Conservation (phyloP, 1,284 basidiomycete species). For the Athelia psychrophila region DNA sequence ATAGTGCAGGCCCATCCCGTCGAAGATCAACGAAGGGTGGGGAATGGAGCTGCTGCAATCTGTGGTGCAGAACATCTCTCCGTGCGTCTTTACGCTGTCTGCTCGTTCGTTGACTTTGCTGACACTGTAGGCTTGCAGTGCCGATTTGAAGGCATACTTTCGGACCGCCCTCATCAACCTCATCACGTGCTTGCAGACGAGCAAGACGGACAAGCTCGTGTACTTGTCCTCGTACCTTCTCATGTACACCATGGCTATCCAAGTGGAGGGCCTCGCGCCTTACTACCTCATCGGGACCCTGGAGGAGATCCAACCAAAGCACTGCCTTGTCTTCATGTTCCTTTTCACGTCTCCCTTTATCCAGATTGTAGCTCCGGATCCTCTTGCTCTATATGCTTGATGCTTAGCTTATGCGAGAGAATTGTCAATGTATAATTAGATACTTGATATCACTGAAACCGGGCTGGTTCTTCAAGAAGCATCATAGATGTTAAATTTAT, state of each 20-base stretch:
- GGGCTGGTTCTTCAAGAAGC: no score
- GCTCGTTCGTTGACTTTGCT: conserved; percentile 1
- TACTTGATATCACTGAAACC: no score
- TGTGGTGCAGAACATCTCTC: conserved; percentile 70
- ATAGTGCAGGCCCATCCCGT: conserved; percentile 86
- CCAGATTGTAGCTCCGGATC: conserved; percentile 84
- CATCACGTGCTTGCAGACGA: conserved; percentile 83
- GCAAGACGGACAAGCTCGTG: conserved; percentile 88
- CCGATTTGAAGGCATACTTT: conserved; percentile 71
- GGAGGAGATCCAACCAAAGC: conserved; percentile 88
- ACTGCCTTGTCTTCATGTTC: conserved; percentile 22
- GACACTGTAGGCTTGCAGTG: conserved; percentile 34
- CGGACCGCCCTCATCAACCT: conserved; percentile 80
- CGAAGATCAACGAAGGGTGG: conserved; percentile 86
- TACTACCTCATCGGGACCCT: conserved; percentile 78
- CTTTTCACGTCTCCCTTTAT: background rate
- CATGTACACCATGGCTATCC: conserved; percentile 71
- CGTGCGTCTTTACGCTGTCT: conserved; percentile 48
- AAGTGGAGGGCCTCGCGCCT: conserved; percentile 70
- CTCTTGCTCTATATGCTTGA: no score
- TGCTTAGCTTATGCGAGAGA: no score
- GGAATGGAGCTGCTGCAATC: conserved; percentile 89
- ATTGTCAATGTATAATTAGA: no score
- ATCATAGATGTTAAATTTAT: no score
- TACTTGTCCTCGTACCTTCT: conserved; percentile 85